A percentile compares a stretch with the other conserved stretches of the same genome.
phyloP scores from a whole-genome alignment of 2,329 filamentous ascomycete species.

The Hypoxylon sp. region DNA sequence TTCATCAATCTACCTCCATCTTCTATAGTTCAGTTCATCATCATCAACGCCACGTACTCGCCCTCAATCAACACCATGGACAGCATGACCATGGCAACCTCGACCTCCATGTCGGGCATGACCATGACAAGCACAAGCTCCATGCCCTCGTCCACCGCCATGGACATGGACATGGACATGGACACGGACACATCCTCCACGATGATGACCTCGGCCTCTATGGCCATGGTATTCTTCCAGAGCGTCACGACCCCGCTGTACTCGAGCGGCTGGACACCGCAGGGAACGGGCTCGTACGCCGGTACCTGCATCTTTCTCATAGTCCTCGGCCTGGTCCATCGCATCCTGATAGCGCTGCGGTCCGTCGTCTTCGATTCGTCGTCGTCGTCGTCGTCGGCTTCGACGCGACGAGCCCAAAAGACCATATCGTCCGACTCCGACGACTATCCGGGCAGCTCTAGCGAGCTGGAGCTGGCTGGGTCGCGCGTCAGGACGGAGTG shows the following conservation, averaged over 20 bases:
- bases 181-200: conserved; percentile 33
- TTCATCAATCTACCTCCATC: too few relatives aligned
- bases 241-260: conserved; percentile 73
- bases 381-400: too few relatives aligned
- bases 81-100: conserved; percentile 32
- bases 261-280: conserved; percentile 79
- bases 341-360: conserved; percentile 73
- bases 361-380: conserved; percentile 39
- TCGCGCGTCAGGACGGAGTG: conserved; percentile 35
- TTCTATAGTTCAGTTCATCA: neutral
- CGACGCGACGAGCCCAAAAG: conserved; percentile 20
- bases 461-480: conserved; percentile 36
- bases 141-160: conserved; percentile 30
- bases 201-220: conserved; percentile 44
- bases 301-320: conserved; percentile 94
- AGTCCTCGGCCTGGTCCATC: conserved; percentile 75
- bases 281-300: conserved; percentile 77
- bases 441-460: conserved; percentile 29
- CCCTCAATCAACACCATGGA: conserved; percentile 20
- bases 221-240: conserved; percentile 61
- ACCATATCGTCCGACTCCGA: conserved; percentile 30
- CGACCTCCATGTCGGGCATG: conserved; percentile 25
- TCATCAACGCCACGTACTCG: neutral
- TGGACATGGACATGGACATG: conserved; percentile 35
- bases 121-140: conserved; percentile 30